A percentile compares a stretch with the other conserved stretches of the same genome.
These are phyloP conservation scores for Paratinospora sagittata DNA, from an alignment of 164 flowering plant species.

Conservation along the genomic window DNA sequence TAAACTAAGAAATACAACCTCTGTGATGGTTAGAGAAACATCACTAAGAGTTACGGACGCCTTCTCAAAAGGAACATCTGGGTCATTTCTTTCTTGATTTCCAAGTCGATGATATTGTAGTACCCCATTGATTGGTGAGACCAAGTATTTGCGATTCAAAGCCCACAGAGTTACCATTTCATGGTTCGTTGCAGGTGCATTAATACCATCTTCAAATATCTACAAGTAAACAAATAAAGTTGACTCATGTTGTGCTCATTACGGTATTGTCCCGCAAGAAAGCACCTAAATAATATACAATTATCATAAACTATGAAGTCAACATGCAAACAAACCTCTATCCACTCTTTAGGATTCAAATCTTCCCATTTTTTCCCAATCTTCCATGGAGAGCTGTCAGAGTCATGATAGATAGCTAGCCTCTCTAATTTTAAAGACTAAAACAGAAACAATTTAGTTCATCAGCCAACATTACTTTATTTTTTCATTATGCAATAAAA, in stretches of 20 bases:
- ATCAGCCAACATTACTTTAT: constrained; percentile 1
- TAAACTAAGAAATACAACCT: constrained; percentile 45
- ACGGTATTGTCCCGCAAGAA: neutral
- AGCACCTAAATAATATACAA: neutral
- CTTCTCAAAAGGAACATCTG: constrained; percentile 83
- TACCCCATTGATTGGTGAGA: constrained; percentile 89
- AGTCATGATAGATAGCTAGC: constrained; percentile 93
- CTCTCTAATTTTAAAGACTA: constrained; percentile 97
- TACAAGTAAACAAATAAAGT: constrained; percentile 14
- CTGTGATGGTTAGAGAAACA: constrained; percentile 76
- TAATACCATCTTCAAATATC: constrained; percentile 97
- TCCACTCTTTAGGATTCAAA: constrained; percentile 83
- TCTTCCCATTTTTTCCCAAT: constrained; percentile 84
- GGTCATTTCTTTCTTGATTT: constrained; percentile 84
- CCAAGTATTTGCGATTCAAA: constrained; percentile 59
- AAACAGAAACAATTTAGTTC: constrained; percentile 9
- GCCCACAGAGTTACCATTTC: constrained; percentile 51
- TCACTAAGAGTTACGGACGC: constrained; percentile 73
- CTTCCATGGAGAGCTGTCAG: constrained; percentile 70
- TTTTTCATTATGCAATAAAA: neutral
- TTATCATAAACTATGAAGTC: neutral
- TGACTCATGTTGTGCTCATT: too few relatives aligned
- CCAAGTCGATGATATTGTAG: constrained; percentile 94
- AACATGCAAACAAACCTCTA: constrained; percentile 59
- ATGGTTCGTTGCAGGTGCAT: constrained; percentile 39